Base-by-base conservation (phyloP, 176 grass and related monocot species). In the Stipa capillata region DNA sequence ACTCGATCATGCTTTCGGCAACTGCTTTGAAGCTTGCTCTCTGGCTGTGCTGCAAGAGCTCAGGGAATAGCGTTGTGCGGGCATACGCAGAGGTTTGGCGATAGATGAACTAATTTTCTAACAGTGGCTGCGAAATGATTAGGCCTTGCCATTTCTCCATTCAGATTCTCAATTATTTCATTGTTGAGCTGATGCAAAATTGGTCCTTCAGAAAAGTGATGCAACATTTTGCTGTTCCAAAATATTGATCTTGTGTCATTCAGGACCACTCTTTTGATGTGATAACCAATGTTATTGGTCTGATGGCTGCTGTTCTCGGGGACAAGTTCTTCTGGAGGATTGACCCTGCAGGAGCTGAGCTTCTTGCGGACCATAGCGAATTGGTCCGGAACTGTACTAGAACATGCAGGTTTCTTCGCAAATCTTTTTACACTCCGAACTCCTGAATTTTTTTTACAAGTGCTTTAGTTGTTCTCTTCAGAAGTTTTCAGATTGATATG, bases 221-320 rank as follows among this genome's bases (percentile, higher is more conserved):
- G 31, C 42, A 7, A 59, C 24, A 20, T 2, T 48, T 51, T 68
- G 49, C 17, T 43, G 25, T 37, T 73, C 14, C 74, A 31, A 82
- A 28, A 69, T 77, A 5, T 27, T 70, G 13, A 71, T 0, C 52
- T 53, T 48, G 56, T 56, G 45, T 8, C 32, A 33, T 84, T 73
- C 79, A 98, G 95, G 95, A 98, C 47, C 92, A 98, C 31, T 94
- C 89, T 17, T 98, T 98, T 20, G 95, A 98, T 74, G 95, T 98
- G 18, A 34, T 98, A 74, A 94, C 95, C 68, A 98, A 98, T 55
- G 68, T 92, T 16, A 84, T 98, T 8, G 95, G 95, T 58, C 79
- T 98, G 80, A 87, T 82, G 63, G 90, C 95, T 67, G 89, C 92
- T 76, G 83, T 97, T 66, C 95, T 97, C 69, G 95, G 89, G 40